Conservation (phyloP, 2,329 filamentous ascomycete genomes). For the Zymoseptoria pseudotritici region DNA sequence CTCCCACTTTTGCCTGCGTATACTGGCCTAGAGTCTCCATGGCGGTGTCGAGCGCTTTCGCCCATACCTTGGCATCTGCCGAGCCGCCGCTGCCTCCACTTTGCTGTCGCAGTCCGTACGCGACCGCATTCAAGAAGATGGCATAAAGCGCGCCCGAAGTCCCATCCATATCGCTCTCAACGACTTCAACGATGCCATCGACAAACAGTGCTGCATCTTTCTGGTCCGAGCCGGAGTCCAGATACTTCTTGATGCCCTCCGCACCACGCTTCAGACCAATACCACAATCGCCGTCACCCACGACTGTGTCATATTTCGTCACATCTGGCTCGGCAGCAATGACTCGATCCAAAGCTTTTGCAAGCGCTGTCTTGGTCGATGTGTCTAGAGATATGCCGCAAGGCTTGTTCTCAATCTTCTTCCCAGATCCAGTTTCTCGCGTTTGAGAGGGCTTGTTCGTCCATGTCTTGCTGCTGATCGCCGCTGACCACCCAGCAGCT, state of each 20-base stretch:
- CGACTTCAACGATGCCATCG: constrained; percentile 53
- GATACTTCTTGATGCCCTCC: constrained; percentile 49
- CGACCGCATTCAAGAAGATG: constrained; percentile 84
- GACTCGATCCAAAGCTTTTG: constrained; percentile 51
- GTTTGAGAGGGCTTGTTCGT: constrained; percentile 35
- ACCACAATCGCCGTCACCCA: constrained; percentile 86
- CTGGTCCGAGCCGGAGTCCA: constrained; percentile 33
- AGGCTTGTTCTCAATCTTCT: constrained; percentile 40
- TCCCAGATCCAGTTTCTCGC: constrained; percentile 31
- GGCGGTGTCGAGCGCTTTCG: constrained; percentile 63
- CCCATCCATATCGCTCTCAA: constrained; percentile 66
- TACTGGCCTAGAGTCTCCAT: constrained; percentile 68
- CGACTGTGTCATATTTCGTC: constrained; percentile 67
- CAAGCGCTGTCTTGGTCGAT: constrained; percentile 46
- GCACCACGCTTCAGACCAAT: constrained; percentile 79
- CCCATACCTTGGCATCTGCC: constrained; percentile 47
- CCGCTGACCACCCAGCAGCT: constrained; percentile 58
- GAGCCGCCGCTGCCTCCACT: constrained; percentile 30
- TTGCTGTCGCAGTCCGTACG: constrained; percentile 57
- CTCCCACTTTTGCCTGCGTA: constrained; percentile 81
- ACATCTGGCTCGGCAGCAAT: constrained; percentile 59
- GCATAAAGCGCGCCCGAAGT: constrained; percentile 72
- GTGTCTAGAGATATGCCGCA: constrained; percentile 51
- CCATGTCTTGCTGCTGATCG: constrained; percentile 53
- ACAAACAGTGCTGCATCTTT: constrained; percentile 53